phyloP scores from a whole-genome alignment of 495 filamentous ascomycete species.

The Tuber microsphaerosporum region DNA sequence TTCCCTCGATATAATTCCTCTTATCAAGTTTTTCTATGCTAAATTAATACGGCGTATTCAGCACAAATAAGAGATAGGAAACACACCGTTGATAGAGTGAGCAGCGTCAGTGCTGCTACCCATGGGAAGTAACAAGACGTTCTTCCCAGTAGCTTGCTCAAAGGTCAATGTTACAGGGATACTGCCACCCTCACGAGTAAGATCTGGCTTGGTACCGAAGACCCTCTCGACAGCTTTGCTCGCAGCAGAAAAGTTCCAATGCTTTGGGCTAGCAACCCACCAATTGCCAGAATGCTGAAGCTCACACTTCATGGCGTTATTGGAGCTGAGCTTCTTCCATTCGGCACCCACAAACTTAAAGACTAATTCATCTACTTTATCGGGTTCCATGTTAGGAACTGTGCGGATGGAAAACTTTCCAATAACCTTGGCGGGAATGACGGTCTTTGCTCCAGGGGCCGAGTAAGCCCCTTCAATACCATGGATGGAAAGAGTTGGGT shows the following conservation, averaged over 20 bases:
- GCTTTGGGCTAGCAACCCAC: slow-evolving; percentile 95
- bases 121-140: slow-evolving; percentile 91
- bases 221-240: slow-evolving; percentile 87
- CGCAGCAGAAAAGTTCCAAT: slow-evolving; percentile 96
- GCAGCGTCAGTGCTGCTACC: slow-evolving; percentile 93
- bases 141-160: slow-evolving; percentile 97
- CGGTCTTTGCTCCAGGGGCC: slow-evolving; percentile 88
- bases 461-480: slow-evolving; percentile 95
- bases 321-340: slow-evolving; percentile 76
- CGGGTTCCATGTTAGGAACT: slow-evolving; percentile 93
- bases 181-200: slow-evolving; percentile 93
- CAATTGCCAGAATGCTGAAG: slow-evolving; percentile 88
- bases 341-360: slow-evolving; percentile 68
- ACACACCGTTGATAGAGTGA: slow-evolving; percentile 70
- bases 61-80: background rate
- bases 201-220: slow-evolving; percentile 84
- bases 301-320: slow-evolving; percentile 77
- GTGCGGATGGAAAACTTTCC: slow-evolving; percentile 98
- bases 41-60: slow-evolving; percentile 6
- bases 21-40: slow-evolving; percentile 79
- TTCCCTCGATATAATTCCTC: slow-evolving; percentile 97
- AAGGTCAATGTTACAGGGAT: slow-evolving; percentile 97
- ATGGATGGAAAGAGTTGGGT: slow-evolving; percentile 90
- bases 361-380: slow-evolving; percentile 75
- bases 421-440: slow-evolving; percentile 93